Conservation (phyloP, 2,329 filamentous ascomycete species). For the Trichoderma sp. region DNA sequence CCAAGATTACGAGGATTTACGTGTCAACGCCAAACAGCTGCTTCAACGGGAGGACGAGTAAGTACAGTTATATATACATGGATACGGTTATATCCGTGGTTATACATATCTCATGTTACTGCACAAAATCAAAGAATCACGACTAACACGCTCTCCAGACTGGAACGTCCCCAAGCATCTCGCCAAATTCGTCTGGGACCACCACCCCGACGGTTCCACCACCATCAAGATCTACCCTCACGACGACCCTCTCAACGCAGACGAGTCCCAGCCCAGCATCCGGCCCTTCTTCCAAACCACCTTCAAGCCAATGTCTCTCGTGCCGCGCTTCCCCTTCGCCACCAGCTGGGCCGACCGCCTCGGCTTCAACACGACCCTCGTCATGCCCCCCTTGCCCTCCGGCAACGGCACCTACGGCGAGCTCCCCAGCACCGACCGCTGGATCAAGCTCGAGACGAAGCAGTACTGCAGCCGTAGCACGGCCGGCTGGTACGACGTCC, state of each 20-base stretch:
- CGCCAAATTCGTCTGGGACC: conserved; percentile 51
- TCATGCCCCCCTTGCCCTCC: conserved; percentile 52
- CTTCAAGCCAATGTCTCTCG: conserved; percentile 45
- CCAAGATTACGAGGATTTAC: conserved; percentile 55
- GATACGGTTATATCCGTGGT: no score
- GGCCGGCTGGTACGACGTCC: conserved; percentile 52
- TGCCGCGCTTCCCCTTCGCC: conserved; percentile 49
- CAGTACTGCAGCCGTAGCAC: conserved; percentile 37
- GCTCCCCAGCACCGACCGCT: conserved; percentile 49
- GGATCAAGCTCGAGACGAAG: conserved; percentile 44
- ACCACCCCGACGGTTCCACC: conserved; percentile 40
- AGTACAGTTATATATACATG: conserved; percentile 25
- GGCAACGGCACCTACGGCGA: conserved; percentile 44
- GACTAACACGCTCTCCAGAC: conserved; percentile 37
- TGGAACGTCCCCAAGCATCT: conserved; percentile 61
- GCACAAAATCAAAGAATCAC: neutral
- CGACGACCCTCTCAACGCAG: conserved; percentile 35
- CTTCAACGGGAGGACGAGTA: conserved; percentile 55
- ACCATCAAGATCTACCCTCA: conserved; percentile 49
- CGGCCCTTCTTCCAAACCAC: conserved; percentile 50
- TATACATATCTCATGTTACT: no score
- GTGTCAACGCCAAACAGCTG: conserved; percentile 55
- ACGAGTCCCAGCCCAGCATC: conserved; percentile 38
- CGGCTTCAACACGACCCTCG: conserved; percentile 46
- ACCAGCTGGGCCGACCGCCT: conserved; percentile 42